These are phyloP conservation scores for Phlyctochytrium arcticum DNA, from an alignment of 192 early-diverging fungal genomes.

Conservation along the genomic window DNA sequence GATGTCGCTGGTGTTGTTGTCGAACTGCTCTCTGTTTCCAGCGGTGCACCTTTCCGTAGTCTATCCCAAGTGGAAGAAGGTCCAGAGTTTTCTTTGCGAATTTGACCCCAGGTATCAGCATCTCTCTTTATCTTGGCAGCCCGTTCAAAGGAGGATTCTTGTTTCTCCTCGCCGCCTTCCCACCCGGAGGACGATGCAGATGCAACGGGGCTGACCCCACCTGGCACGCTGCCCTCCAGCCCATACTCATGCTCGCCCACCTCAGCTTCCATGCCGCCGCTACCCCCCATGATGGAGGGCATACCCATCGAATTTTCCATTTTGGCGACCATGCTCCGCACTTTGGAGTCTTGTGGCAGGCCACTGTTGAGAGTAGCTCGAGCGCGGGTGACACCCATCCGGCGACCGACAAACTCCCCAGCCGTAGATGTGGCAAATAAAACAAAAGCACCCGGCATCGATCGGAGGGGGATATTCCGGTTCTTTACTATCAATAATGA, in stretches of 20 bases:
- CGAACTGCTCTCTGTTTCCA: no score
- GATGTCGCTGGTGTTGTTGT: background rate
- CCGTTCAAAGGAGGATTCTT: no score
- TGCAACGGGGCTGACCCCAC: conserved; percentile 1
- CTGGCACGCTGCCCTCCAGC: conserved; percentile 7
- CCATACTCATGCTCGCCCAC: no score
- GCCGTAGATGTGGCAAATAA: background rate
- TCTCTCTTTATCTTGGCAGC: no score
- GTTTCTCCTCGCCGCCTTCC: background rate
- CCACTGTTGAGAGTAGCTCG: background rate
- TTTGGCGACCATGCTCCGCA: conserved; percentile 6
- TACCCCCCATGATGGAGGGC: background rate
- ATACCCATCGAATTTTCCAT: conserved; percentile 1
- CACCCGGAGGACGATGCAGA: background rate
- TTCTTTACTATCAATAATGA: no score
- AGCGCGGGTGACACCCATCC: conserved; percentile 13
- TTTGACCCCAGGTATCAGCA: conserved; percentile 5
- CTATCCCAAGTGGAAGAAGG: conserved; percentile 3
- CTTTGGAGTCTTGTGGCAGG: conserved; percentile 12
- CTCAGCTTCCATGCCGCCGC: no score
- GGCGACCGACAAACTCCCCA: conserved; percentile 19
- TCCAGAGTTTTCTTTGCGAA: conserved; percentile 5
- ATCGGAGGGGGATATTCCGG: background rate
- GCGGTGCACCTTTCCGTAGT: background rate
- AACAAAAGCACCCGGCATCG: conserved; percentile 1